These are phyloP conservation scores for Prunus yedoensis DNA, from an alignment of 331 rosid species.

Conservation along the genomic window DNA sequence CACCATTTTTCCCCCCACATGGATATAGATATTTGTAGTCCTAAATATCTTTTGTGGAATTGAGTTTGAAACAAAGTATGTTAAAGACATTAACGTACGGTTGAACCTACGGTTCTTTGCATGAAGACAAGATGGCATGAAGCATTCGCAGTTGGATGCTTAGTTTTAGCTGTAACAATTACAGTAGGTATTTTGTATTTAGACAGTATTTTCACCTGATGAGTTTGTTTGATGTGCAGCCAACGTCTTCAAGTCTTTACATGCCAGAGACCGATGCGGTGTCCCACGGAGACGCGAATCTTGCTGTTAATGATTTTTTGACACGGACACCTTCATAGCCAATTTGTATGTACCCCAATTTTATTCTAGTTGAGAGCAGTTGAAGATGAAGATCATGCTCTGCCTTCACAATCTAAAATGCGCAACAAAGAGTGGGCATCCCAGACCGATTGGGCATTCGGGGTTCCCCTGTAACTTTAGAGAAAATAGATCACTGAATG, in stretches of 20 bases:
- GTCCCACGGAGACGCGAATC: conserved; percentile 90
- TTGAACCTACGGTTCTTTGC: neutral
- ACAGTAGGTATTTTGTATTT: neutral
- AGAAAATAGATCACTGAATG: conserved; percentile 16
- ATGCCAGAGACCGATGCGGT: conserved; percentile 97
- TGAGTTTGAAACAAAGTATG: neutral
- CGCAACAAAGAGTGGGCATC: conserved; percentile 13
- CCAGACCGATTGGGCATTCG: conserved; percentile 10
- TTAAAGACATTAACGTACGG: neutral
- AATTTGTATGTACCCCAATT: conserved; percentile 27
- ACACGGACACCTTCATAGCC: conserved; percentile 59
- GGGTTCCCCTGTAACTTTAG: conserved; percentile 32
- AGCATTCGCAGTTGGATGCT: neutral
- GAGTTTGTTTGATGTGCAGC: conserved; percentile 49
- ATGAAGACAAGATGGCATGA: neutral
- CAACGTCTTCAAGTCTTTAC: conserved; percentile 61
- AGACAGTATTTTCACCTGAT: conserved; percentile 7
- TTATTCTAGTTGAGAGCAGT: conserved; percentile 26
- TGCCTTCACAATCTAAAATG: conserved; percentile 23
- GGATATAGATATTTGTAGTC: neutral
- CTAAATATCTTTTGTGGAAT: neutral
- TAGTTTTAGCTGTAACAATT: neutral
- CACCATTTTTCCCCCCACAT: neutral
- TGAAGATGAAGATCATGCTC: conserved; percentile 27
- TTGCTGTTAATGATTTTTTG: conserved; percentile 86